Conservation (phyloP, 495 filamentous ascomycete species). For the Xylaria palmicola region DNA sequence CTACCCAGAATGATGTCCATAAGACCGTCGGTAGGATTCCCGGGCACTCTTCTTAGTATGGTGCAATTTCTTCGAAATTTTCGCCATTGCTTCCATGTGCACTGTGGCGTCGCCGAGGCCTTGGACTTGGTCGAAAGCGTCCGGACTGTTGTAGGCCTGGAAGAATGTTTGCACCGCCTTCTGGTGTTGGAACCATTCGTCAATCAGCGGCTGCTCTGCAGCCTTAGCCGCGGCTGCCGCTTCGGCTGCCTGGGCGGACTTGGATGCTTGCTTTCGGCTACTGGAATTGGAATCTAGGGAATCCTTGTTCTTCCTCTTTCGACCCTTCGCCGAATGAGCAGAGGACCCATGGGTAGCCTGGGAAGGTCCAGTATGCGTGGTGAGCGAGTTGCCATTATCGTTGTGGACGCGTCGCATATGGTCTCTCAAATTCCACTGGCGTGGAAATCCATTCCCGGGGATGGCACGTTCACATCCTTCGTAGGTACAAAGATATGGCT, state of each 20-base stretch:
- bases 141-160: constrained; percentile 43
- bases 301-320: constrained; percentile 51
- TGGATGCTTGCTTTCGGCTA: constrained; percentile 42
- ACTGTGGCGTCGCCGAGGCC: constrained; percentile 44
- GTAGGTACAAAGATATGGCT: constrained; percentile 82
- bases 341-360: constrained; percentile 34
- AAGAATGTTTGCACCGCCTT: constrained; percentile 45
- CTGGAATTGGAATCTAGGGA: constrained; percentile 44
- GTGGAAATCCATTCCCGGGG: constrained; percentile 81
- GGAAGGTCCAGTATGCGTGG: constrained; percentile 31
- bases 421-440: constrained; percentile 90
- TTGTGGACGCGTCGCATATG: constrained; percentile 94
- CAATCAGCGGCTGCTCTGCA: constrained; percentile 35
- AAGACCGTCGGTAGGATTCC: constrained; percentile 30
- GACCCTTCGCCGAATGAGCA: constrained; percentile 39
- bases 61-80: constrained; percentile 32
- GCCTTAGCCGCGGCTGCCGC: constrained; percentile 28
- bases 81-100: constrained; percentile 46
- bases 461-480: constrained; percentile 78
- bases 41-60: constrained; percentile 29
- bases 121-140: constrained; percentile 44
- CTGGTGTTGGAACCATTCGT: constrained; percentile 50
- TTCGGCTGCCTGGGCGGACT: constrained; percentile 29
- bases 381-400: constrained; percentile 53
- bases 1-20: constrained; percentile 31